phyloP scores from a whole-genome alignment of 768 basidiomycete species.

The Lyophyllum atratum region DNA sequence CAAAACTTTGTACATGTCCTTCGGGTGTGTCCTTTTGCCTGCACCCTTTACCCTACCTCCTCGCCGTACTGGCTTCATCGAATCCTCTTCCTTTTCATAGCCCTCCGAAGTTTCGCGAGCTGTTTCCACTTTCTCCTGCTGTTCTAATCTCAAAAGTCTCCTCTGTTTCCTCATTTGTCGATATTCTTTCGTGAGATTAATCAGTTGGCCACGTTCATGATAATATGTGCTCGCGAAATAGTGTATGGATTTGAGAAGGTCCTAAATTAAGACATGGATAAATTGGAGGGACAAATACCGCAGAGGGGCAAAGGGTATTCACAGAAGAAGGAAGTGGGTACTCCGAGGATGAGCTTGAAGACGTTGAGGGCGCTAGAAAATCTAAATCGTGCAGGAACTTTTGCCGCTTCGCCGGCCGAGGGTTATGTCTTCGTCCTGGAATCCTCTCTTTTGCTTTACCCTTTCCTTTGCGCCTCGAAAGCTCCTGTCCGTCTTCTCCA shows the following conservation, averaged over 20 bases:
- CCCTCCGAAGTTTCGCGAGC: constrained; percentile 13
- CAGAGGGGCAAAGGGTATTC: constrained; percentile 19
- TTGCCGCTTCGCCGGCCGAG: constrained; percentile 38
- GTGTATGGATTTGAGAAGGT: constrained; percentile 52
- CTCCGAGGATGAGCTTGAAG: constrained; percentile 5
- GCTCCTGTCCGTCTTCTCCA: constrained; percentile 2
- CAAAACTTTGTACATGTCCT: constrained; percentile 76
- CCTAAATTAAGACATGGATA: constrained; percentile 29
- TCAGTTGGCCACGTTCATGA: constrained; percentile 57
- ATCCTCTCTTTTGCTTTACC: constrained; percentile 8
- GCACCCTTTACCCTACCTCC: constrained; percentile 20
- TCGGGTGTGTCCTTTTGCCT: constrained; percentile 25
- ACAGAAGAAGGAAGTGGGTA: constrained; percentile 53
- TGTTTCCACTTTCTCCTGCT: constrained; percentile 16
- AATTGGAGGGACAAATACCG: constrained; percentile 9
- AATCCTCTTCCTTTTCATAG: constrained; percentile 7
- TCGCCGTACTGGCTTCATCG: constrained; percentile 9
- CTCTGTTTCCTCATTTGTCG: constrained; percentile 43
- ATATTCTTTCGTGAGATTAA: constrained; percentile 48
- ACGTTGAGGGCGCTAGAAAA: constrained; percentile 46
- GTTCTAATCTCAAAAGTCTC: constrained; percentile 14
- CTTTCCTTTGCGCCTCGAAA: neutral
- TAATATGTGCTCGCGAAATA: constrained; percentile 56
- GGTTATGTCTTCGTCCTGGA: constrained; percentile 20
- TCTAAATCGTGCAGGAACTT: constrained; percentile 52